Evolutionary conservation across 106 monocot species (phyloP).

Genomic region (Allium cepa): DNA sequence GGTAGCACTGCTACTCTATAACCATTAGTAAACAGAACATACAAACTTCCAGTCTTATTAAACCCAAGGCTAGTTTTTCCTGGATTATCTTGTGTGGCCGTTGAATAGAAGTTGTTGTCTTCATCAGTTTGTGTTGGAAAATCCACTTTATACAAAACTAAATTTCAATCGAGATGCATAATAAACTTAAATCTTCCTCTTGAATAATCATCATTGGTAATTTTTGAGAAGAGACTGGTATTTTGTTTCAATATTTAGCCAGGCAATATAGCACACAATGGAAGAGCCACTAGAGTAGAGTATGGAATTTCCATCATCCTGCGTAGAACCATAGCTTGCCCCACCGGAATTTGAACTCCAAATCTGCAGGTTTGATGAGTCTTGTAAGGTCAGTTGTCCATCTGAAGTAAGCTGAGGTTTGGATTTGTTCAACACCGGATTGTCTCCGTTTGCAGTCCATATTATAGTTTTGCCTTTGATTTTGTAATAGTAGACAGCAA

Average conservation of each 20-base stretch:
- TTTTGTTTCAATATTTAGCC: constrained; percentile 1
- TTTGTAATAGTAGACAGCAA: constrained; percentile 24
- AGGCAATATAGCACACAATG: constrained; percentile 23
- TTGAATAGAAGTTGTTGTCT: background rate
- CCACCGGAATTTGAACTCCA: background rate
- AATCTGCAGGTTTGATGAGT: background rate
- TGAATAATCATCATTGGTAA: constrained; percentile 9
- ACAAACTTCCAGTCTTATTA: background rate
- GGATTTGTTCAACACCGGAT: background rate
- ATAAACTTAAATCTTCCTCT: constrained; percentile 9
- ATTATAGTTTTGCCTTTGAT: constrained; percentile 13
- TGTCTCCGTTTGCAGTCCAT: constrained; percentile 21
- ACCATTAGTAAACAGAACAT: background rate
- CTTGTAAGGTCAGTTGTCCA: constrained; percentile 14
- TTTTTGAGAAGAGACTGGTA: background rate
- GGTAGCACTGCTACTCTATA: constrained; percentile 5
- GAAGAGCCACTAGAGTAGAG: constrained; percentile 15
- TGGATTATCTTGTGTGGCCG: background rate
- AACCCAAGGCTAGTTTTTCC: background rate
- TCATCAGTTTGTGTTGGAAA: no score
- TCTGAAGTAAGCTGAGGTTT: constrained; percentile 8
- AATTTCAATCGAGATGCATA: background rate
- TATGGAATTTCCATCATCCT: constrained; percentile 24
- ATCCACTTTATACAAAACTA: background rate
- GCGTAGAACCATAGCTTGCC: constrained; percentile 10